phyloP scores from a whole-genome alignment of 768 basidiomycete species.

The Lyophyllum decastes region DNA sequence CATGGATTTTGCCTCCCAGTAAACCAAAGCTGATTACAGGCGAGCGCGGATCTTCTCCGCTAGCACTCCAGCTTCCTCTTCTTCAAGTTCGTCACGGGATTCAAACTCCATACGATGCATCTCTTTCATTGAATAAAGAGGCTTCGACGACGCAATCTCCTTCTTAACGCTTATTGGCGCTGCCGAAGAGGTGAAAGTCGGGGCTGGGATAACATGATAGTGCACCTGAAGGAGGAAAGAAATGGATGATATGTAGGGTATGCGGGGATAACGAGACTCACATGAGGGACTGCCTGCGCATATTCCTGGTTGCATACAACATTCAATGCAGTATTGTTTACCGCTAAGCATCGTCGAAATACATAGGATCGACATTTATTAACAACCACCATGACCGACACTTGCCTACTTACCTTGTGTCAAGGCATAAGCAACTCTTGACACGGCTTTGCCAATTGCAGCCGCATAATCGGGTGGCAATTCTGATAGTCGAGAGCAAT shows the following conservation, averaged over 20 bases:
- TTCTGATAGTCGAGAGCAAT: slow-evolving; percentile 64
- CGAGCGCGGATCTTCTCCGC: slow-evolving; percentile 45
- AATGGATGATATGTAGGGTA: background rate
- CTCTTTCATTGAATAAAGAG: slow-evolving; percentile 42
- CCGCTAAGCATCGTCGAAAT: slow-evolving; percentile 36
- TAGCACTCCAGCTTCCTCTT: slow-evolving; percentile 52
- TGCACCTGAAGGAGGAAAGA: slow-evolving; percentile 51
- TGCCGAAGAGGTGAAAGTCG: slow-evolving; percentile 35
- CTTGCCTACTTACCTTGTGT: slow-evolving; percentile 49
- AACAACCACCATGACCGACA: background rate
- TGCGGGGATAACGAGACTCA: slow-evolving; percentile 28
- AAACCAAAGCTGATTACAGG: slow-evolving; percentile 25
- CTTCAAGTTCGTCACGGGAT: slow-evolving; percentile 57
- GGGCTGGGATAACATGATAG: slow-evolving; percentile 77
- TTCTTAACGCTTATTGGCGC: slow-evolving; percentile 5
- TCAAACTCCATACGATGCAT: slow-evolving; percentile 67
- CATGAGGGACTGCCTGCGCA: slow-evolving; percentile 80
- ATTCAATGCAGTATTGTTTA: slow-evolving; percentile 69
- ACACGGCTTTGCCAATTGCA: slow-evolving; percentile 58
- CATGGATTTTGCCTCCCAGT: background rate
- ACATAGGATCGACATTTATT: background rate
- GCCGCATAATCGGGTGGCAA: slow-evolving; percentile 61
- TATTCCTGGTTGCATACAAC: slow-evolving; percentile 84
- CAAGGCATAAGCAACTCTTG: slow-evolving; percentile 63
- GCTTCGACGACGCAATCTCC: slow-evolving; percentile 8